Evolutionary conservation across 306 rosid genomes (phyloP).

Genomic region (Begonia peltatifolia): DNA sequence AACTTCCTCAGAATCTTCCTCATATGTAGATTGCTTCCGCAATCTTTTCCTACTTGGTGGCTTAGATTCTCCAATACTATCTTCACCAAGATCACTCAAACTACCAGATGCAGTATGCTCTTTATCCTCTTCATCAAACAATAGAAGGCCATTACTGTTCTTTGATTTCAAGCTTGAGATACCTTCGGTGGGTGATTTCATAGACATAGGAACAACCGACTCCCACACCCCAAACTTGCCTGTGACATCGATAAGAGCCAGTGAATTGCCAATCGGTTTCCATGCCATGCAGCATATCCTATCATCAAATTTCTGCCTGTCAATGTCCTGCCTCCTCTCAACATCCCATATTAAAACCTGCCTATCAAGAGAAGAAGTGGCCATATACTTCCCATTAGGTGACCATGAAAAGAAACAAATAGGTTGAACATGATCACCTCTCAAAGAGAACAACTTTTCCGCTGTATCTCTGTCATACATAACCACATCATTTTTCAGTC

Average conservation of each 20-base stretch:
- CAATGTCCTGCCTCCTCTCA: conserved; percentile 68
- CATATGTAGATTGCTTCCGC: conserved; percentile 29
- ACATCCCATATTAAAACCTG: conserved; percentile 95
- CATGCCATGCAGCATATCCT: conserved; percentile 72
- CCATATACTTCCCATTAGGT: conserved; percentile 87
- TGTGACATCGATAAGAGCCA: conserved; percentile 71
- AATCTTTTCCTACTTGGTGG: conserved; percentile 66
- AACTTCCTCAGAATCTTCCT: conserved; percentile 36
- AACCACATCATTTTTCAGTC: conserved; percentile 77
- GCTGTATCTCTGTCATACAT: conserved; percentile 92
- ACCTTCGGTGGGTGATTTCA: conserved; percentile 90
- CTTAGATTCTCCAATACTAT: conserved; percentile 39
- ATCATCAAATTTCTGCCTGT: conserved; percentile 79
- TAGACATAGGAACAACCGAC: conserved; percentile 71
- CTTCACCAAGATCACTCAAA: conserved; percentile 72
- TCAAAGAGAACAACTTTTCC: conserved; percentile 64
- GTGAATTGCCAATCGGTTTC: conserved; percentile 73
- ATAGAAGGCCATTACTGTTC: conserved; percentile 59
- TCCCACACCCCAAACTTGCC: conserved; percentile 95
- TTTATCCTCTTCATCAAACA: conserved; percentile 67
- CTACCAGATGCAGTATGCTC: conserved; percentile 46
- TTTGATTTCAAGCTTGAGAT: conserved; percentile 39
- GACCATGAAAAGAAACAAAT: conserved; percentile 91
- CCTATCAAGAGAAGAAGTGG: conserved; percentile 71
- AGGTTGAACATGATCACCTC: conserved; percentile 68